A percentile compares a stretch with the other conserved stretches of the same genome.
phyloP scores from a whole-genome alignment of 345 rosid genomes.

The Citrus inodora region DNA sequence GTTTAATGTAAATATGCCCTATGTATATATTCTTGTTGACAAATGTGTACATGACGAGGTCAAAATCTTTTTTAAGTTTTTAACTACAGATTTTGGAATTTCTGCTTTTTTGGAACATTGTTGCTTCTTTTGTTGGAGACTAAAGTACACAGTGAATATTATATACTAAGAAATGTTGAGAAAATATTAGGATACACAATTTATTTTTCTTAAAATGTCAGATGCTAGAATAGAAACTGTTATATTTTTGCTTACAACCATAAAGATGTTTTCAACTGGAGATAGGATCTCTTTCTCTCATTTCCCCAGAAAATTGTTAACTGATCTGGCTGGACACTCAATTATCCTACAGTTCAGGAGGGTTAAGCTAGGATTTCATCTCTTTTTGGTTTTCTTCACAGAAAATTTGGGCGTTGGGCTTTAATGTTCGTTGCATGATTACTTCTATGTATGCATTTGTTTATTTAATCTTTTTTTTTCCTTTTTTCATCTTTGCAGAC shows the following conservation, averaged over 20 bases:
- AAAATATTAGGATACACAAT: background rate
- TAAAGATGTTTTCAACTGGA: background rate
- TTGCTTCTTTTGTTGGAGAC: too few relatives aligned
- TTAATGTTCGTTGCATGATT: background rate
- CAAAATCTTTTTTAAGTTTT: background rate
- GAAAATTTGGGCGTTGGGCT: background rate
- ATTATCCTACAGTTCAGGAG: background rate
- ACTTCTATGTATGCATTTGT: background rate
- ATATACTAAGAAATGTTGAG: background rate
- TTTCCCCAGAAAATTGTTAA: background rate
- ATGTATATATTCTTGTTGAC: too few relatives aligned
- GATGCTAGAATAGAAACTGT: background rate
- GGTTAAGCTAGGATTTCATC: background rate
- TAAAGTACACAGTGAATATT: too few relatives aligned
- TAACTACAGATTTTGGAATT: background rate
- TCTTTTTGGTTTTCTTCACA: background rate
- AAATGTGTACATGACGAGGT: background rate
- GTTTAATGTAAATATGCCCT: background rate
- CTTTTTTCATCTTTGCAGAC: slow-evolving; percentile 14
- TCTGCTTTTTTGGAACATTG: background rate
- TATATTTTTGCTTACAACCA: background rate
- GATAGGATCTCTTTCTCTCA: background rate
- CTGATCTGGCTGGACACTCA: background rate
- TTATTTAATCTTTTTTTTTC: background rate
- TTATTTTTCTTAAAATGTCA: background rate